Percentiles rank a stretch among this genome's conserved stretches.
phyloP scores from a whole-genome alignment of 331 rosid genomes.

The Rosa hybrid region DNA sequence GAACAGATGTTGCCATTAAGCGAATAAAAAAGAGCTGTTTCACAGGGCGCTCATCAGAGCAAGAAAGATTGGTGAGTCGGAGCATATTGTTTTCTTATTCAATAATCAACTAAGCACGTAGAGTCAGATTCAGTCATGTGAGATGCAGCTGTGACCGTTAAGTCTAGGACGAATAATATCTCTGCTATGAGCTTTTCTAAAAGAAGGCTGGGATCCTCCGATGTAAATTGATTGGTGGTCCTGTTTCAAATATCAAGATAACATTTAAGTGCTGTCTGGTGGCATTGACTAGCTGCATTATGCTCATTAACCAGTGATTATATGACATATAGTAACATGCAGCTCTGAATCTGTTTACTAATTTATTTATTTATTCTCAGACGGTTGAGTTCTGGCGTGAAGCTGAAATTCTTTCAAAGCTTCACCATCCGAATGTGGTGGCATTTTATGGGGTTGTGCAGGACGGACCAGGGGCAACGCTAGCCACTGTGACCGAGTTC shows the following conservation, averaged over 20 bases:
- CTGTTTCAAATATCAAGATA: neutral
- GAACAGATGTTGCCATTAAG: conserved; percentile 93
- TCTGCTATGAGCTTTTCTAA: neutral
- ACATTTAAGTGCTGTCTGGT: neutral
- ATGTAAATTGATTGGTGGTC: conserved; percentile 3
- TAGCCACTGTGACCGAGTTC: conserved; percentile 84
- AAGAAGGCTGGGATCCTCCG: neutral
- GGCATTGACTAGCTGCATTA: conserved; percentile 8
- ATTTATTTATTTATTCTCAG: conserved; percentile 16
- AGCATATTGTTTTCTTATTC: neutral
- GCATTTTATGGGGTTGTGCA: conserved; percentile 89
- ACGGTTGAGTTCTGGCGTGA: conserved; percentile 65
- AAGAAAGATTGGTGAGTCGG: conserved; percentile 54
- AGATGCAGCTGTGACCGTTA: neutral
- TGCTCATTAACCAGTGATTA: neutral
- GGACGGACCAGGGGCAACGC: conserved; percentile 81
- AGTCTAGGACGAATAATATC: neutral
- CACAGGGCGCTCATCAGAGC: conserved; percentile 64
- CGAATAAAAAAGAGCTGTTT: conserved; percentile 89
- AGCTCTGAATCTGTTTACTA: neutral
- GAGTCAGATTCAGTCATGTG: neutral
- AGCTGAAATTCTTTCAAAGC: conserved; percentile 75
- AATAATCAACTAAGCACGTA: neutral
- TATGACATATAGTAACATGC: neutral
- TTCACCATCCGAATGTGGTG: conserved; percentile 87